Evolutionary conservation across 345 rosid species (phyloP).

Genomic region (Arabidopsis suecica): DNA sequence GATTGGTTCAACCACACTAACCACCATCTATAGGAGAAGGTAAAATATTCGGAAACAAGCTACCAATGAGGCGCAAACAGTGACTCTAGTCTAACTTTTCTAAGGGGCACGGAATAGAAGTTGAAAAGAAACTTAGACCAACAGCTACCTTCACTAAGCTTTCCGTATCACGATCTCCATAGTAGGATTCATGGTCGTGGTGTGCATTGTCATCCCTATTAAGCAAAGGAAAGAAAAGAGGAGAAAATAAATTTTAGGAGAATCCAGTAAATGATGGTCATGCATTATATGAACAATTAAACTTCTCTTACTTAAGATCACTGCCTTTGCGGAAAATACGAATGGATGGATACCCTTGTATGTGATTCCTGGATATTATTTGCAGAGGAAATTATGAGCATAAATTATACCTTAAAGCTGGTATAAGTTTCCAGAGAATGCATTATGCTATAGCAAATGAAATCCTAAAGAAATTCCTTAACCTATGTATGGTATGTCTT

Average conservation of each 20-base stretch:
- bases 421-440: slow-evolving; percentile 7
- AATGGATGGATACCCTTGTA: slow-evolving; percentile 98
- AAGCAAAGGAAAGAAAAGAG: not conserved
- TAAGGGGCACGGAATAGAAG: slow-evolving; percentile 3
- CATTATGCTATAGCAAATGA: slow-evolving; percentile 22
- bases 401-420: slow-evolving; percentile 8
- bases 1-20: slow-evolving; percentile 68
- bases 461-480: slow-evolving; percentile 11
- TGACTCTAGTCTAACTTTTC: slow-evolving; percentile 1
- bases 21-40: slow-evolving; percentile 67
- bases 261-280: slow-evolving; percentile 16
- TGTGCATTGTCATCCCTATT: slow-evolving; percentile 87
- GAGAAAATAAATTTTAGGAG: not conserved
- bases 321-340: slow-evolving; percentile 98
- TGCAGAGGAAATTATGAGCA: slow-evolving; percentile 25
- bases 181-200: slow-evolving; percentile 97
- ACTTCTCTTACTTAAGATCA: slow-evolving; percentile 67
- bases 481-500: slow-evolving; percentile 10
- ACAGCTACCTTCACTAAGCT: slow-evolving; percentile 79
- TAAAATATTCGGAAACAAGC: slow-evolving; percentile 14
- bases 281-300: slow-evolving; percentile 14
- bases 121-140: slow-evolving; percentile 33
- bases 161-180: slow-evolving; percentile 98
- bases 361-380: slow-evolving; percentile 68
- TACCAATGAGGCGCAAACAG: slow-evolving; percentile 14